Conservation (phyloP, 257 asterid species). For the Fraxinus excelsior region DNA sequence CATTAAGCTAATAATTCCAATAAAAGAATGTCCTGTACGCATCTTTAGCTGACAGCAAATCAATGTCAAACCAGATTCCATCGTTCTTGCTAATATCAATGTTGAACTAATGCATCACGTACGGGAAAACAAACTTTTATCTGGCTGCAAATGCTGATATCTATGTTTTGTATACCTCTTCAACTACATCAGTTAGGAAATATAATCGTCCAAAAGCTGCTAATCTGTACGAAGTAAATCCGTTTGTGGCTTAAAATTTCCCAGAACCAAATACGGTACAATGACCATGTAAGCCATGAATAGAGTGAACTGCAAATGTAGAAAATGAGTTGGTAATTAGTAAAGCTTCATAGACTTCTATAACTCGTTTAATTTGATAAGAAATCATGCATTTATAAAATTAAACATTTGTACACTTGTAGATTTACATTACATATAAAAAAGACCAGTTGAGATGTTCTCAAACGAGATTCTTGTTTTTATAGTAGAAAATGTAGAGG, state of each 20-base stretch:
- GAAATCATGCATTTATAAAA: background rate
- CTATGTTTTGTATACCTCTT: constrained; percentile 23
- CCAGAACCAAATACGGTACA: constrained; percentile 50
- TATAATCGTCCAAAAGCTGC: constrained; percentile 18
- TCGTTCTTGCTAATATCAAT: background rate
- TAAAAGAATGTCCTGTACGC: background rate
- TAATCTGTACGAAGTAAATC: constrained; percentile 60
- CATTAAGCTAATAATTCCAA: background rate
- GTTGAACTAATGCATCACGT: background rate
- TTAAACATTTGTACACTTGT: background rate
- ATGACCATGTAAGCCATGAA: constrained; percentile 67
- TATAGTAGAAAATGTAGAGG: background rate
- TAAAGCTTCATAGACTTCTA: background rate
- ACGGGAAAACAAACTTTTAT: background rate
- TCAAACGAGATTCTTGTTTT: background rate
- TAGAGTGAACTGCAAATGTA: constrained; percentile 57
- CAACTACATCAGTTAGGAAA: constrained; percentile 18
- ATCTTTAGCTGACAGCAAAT: background rate
- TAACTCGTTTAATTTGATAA: background rate
- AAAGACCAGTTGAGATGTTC: background rate
- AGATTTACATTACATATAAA: background rate
- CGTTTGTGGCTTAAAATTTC: constrained; percentile 43
- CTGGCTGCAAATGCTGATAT: constrained; percentile 1
- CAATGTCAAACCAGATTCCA: background rate
- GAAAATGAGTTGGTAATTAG: constrained; percentile 9